These are phyloP conservation scores for Vitis cinerea DNA, from an alignment of 164 flowering plant genomes.

Conservation along the genomic window DNA sequence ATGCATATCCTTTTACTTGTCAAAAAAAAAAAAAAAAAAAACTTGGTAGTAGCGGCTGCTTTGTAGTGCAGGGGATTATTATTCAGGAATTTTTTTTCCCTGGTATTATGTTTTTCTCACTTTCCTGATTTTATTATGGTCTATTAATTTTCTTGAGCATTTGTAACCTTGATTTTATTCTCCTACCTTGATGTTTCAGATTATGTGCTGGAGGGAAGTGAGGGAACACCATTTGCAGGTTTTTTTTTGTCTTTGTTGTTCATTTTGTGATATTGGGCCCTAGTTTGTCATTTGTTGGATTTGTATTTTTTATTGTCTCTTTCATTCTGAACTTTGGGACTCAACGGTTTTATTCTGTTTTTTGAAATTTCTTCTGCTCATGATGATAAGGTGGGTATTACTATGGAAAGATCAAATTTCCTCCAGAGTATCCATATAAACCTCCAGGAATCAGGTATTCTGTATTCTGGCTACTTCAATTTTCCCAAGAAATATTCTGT, in stretches of 20 bases:
- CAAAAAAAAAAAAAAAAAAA: no score
- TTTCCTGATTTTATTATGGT: background rate
- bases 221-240: constrained; percentile 96
- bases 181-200: constrained; percentile 41
- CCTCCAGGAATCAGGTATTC: constrained; percentile 91
- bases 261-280: background rate
- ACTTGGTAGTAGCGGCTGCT: background rate
- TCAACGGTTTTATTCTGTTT: background rate
- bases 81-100: background rate
- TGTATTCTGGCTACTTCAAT: background rate
- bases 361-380: constrained; percentile 3
- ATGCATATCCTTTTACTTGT: no score
- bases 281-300: background rate
- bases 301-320: background rate
- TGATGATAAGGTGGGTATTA: constrained; percentile 75
- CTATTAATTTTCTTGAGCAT: background rate
- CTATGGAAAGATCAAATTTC: constrained; percentile 93
- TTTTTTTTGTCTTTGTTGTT: constrained; percentile 8
- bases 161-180: background rate
- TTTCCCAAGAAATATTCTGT: background rate
- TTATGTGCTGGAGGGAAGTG: constrained; percentile 97
- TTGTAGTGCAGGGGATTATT: background rate
- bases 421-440: constrained; percentile 93
- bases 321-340: background rate
- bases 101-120: background rate